Evolutionary conservation across 2,329 filamentous ascomycete species (phyloP), one percentile per base, ranked within the genome.

Genomic region (Botrytis deweyae): DNA sequence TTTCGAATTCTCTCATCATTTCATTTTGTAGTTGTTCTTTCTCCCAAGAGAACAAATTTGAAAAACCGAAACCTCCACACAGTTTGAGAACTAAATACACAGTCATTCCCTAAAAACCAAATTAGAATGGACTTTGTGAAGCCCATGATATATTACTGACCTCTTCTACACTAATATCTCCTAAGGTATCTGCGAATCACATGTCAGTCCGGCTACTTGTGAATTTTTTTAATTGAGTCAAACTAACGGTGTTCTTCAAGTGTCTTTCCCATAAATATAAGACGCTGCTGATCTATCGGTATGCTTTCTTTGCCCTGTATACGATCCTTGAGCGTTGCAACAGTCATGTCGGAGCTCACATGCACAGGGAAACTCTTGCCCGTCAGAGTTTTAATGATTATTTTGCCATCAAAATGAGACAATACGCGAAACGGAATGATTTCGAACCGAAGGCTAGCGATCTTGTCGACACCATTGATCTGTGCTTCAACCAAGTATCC

Each of bases 401-500:
- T 14, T 9, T 44, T 12, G 14, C 9, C 16, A 22, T 10, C 40
- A 14, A 38, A 22, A 10, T 52, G 25, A 52, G 12, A 8, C n/a
- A 25, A 33, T 42, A 36, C 20, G 22, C 49, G 69, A 22, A 46
- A 22, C 18, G 74, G 71, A 22, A 63, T 72, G 14, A 73, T 71
- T 40, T 66, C 65, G 29, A 75, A 66, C 36, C 71, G 71, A 9
- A 75, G 40, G 1, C 73, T 69, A 63, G 25, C 44, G 29, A 75
- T 44, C 7, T 61, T 33, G 29, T 76, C 75, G 0, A 20, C 20
- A 5, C 25, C 44, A 1, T 69, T 52, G 20, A 76, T 33, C 36
- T 76, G 74, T 33, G 64, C 66, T 55, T 75, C 74, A 25, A 73
- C 70, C 1, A 73, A 75, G 10, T 75, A 75, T 36, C 74, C 74